Conservation (phyloP, 148 eudicot genomes). For the Heliamphora exappendiculata region DNA sequence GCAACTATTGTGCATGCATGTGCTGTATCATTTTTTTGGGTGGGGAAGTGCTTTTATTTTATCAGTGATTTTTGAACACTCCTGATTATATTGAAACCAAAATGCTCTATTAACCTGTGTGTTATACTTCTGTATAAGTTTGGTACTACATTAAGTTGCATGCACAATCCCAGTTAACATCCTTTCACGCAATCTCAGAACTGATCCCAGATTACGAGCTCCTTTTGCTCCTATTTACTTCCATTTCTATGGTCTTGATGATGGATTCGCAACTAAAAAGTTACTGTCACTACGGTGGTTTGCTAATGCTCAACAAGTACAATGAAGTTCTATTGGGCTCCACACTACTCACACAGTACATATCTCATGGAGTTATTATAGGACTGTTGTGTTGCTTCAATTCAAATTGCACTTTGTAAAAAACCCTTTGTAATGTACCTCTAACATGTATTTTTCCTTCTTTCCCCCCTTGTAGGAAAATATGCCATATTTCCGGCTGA, state of each 20-base stretch:
- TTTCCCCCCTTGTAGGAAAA: constrained; percentile 36
- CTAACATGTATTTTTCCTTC: not conserved
- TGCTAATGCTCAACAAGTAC: no score
- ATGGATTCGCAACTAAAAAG: not conserved
- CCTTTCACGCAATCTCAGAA: no score
- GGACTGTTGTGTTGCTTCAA: not conserved
- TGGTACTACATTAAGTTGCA: no score
- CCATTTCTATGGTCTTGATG: not conserved
- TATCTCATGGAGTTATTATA: not conserved
- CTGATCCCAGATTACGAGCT: no score
- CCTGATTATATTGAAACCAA: no score
- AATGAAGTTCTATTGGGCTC: no score
- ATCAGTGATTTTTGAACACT: no score
- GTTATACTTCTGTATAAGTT: no score
- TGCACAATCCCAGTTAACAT: no score
- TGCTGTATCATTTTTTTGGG: not conserved
- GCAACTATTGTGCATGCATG: not conserved
- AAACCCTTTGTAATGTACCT: not conserved
- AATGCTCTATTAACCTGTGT: no score
- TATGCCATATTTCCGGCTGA: constrained; percentile 80
- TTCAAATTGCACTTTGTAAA: not conserved
- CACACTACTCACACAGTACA: not conserved
- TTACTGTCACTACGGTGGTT: no score
- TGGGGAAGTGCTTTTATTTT: not conserved
- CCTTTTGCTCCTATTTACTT: no score